Evolutionary conservation across 2,329 filamentous ascomycete genomes (phyloP).

Genomic region (Aurifilum marmelostoma): DNA sequence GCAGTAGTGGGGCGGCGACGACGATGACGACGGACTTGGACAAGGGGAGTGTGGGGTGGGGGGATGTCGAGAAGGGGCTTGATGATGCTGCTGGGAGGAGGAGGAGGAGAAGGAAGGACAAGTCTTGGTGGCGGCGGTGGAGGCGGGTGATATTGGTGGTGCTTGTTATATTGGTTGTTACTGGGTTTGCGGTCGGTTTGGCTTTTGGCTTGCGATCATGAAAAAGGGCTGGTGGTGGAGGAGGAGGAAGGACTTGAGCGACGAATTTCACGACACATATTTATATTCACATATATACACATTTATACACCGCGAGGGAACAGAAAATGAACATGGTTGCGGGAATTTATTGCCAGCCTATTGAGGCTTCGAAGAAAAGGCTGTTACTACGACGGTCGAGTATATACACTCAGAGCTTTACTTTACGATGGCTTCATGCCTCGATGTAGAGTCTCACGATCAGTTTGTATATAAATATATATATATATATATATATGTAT

Average conservation of each 20-base stretch:
- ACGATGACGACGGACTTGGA: not conserved
- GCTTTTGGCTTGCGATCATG: not conserved
- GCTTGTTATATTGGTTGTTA: not conserved
- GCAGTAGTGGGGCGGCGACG: not conserved
- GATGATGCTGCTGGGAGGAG: not conserved
- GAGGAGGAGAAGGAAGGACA: not conserved
- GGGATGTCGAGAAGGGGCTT: conserved; percentile 9
- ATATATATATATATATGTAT: not conserved
- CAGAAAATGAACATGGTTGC: not conserved
- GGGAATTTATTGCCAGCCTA: not conserved
- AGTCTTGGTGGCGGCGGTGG: conserved; percentile 10
- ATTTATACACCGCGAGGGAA: too few relatives aligned
- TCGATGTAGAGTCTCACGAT: not conserved
- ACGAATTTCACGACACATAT: not conserved
- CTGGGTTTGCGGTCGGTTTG: conserved; percentile 10
- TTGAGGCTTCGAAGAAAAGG: too few relatives aligned
- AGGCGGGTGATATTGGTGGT: not conserved
- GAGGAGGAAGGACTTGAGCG: not conserved
- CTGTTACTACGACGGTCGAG: not conserved
- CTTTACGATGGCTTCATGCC: not conserved
- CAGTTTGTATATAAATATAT: not conserved
- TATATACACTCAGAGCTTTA: not conserved
- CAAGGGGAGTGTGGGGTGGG: not conserved
- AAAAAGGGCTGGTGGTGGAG: not conserved
- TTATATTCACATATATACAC: not conserved